These are phyloP conservation scores for Rubus parviflorus DNA, from an alignment of 306 rosid species.

Conservation along the genomic window DNA sequence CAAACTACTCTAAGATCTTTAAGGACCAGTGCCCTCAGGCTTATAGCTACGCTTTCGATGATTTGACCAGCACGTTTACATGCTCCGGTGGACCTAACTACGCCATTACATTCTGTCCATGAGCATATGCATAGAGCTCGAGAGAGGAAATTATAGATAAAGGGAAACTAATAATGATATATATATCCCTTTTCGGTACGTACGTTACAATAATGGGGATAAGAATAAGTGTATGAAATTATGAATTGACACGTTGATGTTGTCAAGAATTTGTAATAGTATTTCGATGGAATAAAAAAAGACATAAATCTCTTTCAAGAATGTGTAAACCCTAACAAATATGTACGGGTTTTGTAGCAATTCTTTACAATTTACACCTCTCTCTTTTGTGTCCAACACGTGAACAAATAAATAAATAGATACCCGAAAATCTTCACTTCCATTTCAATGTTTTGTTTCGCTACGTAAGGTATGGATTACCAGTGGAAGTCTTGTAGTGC, in stretches of 20 bases:
- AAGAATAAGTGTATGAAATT: constrained; percentile 1
- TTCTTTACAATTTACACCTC: neutral
- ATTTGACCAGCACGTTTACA: constrained; percentile 46
- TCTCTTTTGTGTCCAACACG: too few relatives aligned
- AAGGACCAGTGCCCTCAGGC: constrained; percentile 62
- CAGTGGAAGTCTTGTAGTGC: too few relatives aligned
- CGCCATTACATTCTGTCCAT: constrained; percentile 60
- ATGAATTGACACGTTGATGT: neutral
- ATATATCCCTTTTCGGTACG: neutral
- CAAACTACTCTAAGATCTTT: constrained; percentile 41
- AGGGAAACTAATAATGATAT: neutral
- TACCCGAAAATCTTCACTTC: too few relatives aligned
- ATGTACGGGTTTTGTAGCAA: neutral
- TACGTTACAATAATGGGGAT: neutral
- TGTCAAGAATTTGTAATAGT: neutral
- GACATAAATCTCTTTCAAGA: neutral
- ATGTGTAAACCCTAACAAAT: neutral
- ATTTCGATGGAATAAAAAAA: neutral
- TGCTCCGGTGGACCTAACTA: constrained; percentile 49
- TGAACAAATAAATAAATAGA: too few relatives aligned
- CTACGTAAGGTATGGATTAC: too few relatives aligned
- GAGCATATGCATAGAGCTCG: neutral
- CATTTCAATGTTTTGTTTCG: too few relatives aligned
- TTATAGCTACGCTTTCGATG: constrained; percentile 68
- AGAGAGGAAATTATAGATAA: neutral